phyloP scores from a whole-genome alignment of 2,329 filamentous ascomycete genomes.

The Penicillium freii region DNA sequence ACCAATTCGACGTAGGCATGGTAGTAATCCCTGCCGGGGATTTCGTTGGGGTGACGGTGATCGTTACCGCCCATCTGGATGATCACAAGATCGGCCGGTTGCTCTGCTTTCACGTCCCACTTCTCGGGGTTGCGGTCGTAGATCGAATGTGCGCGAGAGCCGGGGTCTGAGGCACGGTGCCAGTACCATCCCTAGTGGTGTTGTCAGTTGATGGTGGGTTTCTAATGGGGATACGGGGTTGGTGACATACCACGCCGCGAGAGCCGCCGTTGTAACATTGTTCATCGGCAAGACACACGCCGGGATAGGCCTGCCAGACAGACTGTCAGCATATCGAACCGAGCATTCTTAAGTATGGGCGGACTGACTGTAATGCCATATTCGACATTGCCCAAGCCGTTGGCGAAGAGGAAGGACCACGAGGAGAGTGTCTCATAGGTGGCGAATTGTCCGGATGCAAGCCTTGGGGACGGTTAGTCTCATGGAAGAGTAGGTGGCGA shows the following conservation, averaged over 20 bases:
- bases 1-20: slow-evolving; percentile 45
- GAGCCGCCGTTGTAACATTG: slow-evolving; percentile 56
- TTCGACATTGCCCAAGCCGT: slow-evolving; percentile 58
- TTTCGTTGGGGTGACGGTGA: slow-evolving; percentile 44
- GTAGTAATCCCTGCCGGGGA: slow-evolving; percentile 40
- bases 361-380: slow-evolving; percentile 51
- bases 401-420: slow-evolving; percentile 56
- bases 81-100: slow-evolving; percentile 42
- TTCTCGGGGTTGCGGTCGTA: slow-evolving; percentile 39
- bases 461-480: slow-evolving; percentile 47
- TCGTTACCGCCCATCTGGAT: slow-evolving; percentile 52
- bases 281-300: slow-evolving; percentile 57
- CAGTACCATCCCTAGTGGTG: slow-evolving; percentile 50
- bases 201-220: slow-evolving; percentile 7
- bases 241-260: slow-evolving; percentile 42
- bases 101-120: slow-evolving; percentile 27
- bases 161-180: slow-evolving; percentile 57
- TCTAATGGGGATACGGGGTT: background rate
- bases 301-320: slow-evolving; percentile 48
- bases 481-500: slow-evolving; percentile 33
- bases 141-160: slow-evolving; percentile 46
- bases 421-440: slow-evolving; percentile 58
- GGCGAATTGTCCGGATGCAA: slow-evolving; percentile 57
- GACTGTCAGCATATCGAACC: too few relatives aligned
- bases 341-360: too few relatives aligned